A percentile compares a stretch with the other conserved stretches of the same genome.
Conservation (phyloP, 495 filamentous ascomycete genomes). For the Hapsidospora chrysogenum region DNA sequence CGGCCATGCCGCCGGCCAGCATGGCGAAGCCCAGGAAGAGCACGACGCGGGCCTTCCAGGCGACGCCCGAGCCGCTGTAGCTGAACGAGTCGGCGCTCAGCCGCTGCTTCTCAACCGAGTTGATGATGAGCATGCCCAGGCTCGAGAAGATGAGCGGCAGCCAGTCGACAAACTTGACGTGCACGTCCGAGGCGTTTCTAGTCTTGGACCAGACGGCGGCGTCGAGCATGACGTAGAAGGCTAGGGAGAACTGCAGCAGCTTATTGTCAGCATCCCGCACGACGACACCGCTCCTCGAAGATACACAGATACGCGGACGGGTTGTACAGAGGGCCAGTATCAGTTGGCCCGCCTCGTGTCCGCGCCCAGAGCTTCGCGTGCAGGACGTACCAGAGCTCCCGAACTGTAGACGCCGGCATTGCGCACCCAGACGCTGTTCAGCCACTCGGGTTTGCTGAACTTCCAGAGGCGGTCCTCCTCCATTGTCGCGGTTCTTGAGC, state of each 20-base stretch:
- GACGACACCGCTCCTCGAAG: background rate
- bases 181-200: conserved; percentile 62
- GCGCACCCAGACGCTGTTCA: conserved; percentile 70
- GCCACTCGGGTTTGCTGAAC: conserved; percentile 70
- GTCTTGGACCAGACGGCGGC: conserved; percentile 76
- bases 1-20: conserved; percentile 87
- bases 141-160: conserved; percentile 88
- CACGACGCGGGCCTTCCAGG: conserved; percentile 92
- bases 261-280: background rate
- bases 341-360: background rate
- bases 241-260: conserved; percentile 70
- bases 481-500: conserved; percentile 15
- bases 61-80: conserved; percentile 73
- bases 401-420: conserved; percentile 72
- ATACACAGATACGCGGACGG: background rate
- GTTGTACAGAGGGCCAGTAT: background rate
- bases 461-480: conserved; percentile 57
- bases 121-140: conserved; percentile 97
- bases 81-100: conserved; percentile 73
- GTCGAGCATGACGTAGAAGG: conserved; percentile 94
- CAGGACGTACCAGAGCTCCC: conserved; percentile 59
- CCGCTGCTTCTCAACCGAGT: conserved; percentile 86
- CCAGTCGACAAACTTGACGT: conserved; percentile 97
- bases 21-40: conserved; percentile 91
- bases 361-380: background rate